Evolutionary conservation across 305 asterid genomes (phyloP).

Genomic region (Solanum aculeatissimum): DNA sequence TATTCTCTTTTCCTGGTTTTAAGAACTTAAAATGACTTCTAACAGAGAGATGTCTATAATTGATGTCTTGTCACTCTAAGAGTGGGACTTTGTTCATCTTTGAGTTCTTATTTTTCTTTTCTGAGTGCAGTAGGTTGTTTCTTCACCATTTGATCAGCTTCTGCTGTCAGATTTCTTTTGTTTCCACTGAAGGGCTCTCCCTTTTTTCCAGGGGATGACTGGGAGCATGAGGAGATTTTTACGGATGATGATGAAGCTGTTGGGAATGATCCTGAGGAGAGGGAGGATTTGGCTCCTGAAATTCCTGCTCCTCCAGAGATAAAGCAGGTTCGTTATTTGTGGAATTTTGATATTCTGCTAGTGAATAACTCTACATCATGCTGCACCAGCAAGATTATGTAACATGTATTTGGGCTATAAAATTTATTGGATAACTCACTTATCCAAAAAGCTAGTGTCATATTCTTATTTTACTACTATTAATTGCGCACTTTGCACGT

Average conservation of each 20-base stretch:
- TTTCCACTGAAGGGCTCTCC: background rate
- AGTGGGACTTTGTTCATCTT: background rate
- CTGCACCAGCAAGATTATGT: background rate
- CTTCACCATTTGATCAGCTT: background rate
- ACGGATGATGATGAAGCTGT: slow-evolving; percentile 95
- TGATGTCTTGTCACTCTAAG: background rate
- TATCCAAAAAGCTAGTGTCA: background rate
- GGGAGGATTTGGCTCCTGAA: slow-evolving; percentile 96
- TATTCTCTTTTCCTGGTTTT: background rate
- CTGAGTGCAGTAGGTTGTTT: background rate
- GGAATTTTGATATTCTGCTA: background rate
- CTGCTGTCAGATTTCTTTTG: background rate
- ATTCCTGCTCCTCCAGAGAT: slow-evolving; percentile 98
- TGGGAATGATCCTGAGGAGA: slow-evolving; percentile 82
- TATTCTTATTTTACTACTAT: background rate
- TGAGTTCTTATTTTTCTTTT: background rate
- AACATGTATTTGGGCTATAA: background rate
- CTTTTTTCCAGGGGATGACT: slow-evolving; percentile 72
- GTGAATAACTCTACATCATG: background rate
- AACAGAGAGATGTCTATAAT: background rate
- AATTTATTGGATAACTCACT: background rate
- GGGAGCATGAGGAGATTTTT: slow-evolving; percentile 98
- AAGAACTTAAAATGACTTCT: background rate
- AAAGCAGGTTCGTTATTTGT: slow-evolving; percentile 53
- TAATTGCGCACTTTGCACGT: background rate